phyloP scores from a whole-genome alignment of 768 basidiomycete species.

The Floccularia luteovirens region DNA sequence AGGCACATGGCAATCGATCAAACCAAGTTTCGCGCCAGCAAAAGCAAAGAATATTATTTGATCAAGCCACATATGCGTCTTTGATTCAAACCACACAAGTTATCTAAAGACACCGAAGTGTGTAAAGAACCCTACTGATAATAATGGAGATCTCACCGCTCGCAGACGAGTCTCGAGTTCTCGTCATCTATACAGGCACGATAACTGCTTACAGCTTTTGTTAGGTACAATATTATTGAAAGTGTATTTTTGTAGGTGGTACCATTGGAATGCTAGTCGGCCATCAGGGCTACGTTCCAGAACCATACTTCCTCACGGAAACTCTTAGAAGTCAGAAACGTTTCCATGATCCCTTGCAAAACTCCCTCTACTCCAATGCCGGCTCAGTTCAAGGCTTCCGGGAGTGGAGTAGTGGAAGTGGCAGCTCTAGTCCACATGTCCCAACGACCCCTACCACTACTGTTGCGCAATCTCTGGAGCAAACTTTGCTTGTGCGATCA shows the following conservation, averaged over 20 bases:
- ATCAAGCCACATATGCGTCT: no score
- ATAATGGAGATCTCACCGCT: constrained; percentile 43
- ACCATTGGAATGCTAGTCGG: constrained; percentile 87
- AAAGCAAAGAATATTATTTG: no score
- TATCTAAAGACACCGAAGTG: no score
- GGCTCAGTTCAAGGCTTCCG: constrained; percentile 73
- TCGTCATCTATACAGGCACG: constrained; percentile 76
- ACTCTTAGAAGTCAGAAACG: constrained; percentile 76
- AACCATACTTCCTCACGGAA: constrained; percentile 83
- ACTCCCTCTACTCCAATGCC: constrained; percentile 80
- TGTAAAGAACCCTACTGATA: no score
- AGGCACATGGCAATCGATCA: not conserved
- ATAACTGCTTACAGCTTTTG: not conserved
- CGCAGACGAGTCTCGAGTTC: constrained; percentile 70
- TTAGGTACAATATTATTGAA: constrained; percentile 1
- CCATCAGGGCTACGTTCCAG: constrained; percentile 72
- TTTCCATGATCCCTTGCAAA: constrained; percentile 87
- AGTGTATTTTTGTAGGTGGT: constrained; percentile 35
- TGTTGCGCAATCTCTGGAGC: constrained; percentile 19
- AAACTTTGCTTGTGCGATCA: constrained; percentile 56
- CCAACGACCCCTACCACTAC: constrained; percentile 13
- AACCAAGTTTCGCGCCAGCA: no score
- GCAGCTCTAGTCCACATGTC: constrained; percentile 47
- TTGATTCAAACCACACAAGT: no score
- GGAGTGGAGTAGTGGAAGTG: constrained; percentile 60